phyloP scores from a whole-genome alignment of 139 green algal genomes.

The Asterochloris sp. region DNA sequence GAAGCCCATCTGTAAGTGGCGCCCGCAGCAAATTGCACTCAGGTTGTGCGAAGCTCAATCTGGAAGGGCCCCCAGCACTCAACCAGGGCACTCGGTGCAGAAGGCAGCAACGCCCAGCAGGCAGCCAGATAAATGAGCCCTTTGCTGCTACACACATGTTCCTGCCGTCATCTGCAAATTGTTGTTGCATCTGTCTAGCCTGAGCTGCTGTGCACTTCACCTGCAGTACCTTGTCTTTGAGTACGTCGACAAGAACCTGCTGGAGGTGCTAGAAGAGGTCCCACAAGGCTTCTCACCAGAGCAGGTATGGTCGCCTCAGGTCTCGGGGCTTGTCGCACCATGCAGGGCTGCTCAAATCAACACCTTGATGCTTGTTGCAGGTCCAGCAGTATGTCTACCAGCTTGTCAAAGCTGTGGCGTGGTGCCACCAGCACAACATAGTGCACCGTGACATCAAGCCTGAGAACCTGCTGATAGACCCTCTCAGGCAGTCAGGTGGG shows the following conservation, averaged over 20 bases:
- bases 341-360: too few relatives aligned
- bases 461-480: slow-evolving; percentile 89
- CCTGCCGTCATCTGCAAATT: too few relatives aligned
- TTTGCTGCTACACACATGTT: too few relatives aligned
- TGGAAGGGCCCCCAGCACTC: too few relatives aligned
- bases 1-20: background rate
- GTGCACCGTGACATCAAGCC: slow-evolving; percentile 87
- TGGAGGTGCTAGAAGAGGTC: slow-evolving; percentile 30
- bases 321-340: too few relatives aligned
- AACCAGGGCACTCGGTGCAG: too few relatives aligned
- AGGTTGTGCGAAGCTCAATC: background rate
- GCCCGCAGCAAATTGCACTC: background rate
- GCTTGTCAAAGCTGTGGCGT: slow-evolving; percentile 91
- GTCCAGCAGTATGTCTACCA: slow-evolving; percentile 70
- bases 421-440: slow-evolving; percentile 77
- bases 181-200: too few relatives aligned
- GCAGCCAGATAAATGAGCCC: too few relatives aligned
- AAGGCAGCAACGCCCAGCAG: too few relatives aligned
- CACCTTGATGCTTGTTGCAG: background rate
- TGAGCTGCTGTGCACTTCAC: too few relatives aligned
- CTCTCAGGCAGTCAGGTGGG: background rate
- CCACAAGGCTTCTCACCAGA: too few relatives aligned
- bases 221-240: slow-evolving; percentile 87
- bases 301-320: too few relatives aligned
- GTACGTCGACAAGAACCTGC: slow-evolving; percentile 80